Conservation (phyloP, 495 filamentous ascomycete genomes). For the Penicillium simplicissimum region DNA sequence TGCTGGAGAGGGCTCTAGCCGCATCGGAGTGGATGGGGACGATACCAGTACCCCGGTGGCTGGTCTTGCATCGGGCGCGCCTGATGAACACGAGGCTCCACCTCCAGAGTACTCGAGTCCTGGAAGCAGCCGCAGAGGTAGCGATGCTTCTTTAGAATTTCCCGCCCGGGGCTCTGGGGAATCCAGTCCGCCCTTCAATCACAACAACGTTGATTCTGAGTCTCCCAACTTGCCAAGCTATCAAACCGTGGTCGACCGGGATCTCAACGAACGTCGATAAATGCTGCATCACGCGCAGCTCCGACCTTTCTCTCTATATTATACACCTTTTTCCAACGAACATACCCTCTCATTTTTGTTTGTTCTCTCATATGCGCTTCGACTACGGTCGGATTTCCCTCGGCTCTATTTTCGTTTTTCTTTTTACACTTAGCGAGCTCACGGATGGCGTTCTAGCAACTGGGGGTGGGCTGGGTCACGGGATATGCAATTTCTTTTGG, state of each 20-base stretch:
- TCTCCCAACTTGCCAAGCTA: constrained; percentile 27
- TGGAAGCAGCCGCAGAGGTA: constrained; percentile 56
- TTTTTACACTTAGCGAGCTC: constrained; percentile 28
- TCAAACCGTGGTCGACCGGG: constrained; percentile 28
- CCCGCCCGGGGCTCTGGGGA: constrained; percentile 16
- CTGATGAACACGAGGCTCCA: constrained; percentile 34
- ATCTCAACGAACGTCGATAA: constrained; percentile 13
- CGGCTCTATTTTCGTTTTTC: constrained; percentile 14
- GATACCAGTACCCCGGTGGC: constrained; percentile 7
- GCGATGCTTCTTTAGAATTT: constrained; percentile 40
- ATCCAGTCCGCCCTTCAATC: constrained; percentile 40
- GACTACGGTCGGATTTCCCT: constrained; percentile 2
- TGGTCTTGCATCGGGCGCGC: constrained; percentile 4
- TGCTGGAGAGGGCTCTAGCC: constrained; percentile 72
- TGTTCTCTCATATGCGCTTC: not conserved
- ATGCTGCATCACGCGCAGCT: constrained; percentile 50
- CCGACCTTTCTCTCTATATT: not conserved
- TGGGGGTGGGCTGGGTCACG: constrained; percentile 12
- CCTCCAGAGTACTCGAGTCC: constrained; percentile 79
- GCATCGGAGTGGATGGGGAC: constrained; percentile 40
- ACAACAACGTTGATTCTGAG: constrained; percentile 18
- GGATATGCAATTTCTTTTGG: constrained; percentile 13
- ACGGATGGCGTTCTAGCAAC: constrained; percentile 31
- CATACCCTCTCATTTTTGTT: constrained; percentile 16
- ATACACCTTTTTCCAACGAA: constrained; percentile 13